Base-by-base conservation (phyloP, 306 rosid species). In the Prunus mongolica region DNA sequence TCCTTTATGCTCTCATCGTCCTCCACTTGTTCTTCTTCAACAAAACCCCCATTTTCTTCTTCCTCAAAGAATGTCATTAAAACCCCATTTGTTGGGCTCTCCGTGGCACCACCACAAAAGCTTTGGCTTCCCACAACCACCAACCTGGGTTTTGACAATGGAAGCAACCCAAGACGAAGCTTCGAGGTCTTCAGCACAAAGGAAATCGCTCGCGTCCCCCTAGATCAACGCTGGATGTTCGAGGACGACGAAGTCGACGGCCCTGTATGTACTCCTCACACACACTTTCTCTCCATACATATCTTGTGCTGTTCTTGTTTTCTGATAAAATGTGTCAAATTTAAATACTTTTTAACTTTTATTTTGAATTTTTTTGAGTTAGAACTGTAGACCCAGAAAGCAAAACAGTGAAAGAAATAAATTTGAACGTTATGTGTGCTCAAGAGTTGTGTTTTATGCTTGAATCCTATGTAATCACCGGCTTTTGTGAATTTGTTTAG, bases 241-340 rank as follows among this genome's bases (percentile, higher is more conserved):
- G 91, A 90, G 69, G 96, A 89, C 76, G 86, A 91, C 22, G 98
- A 94, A 69, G 87, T 82, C 73, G 76, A 80, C 51, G 98, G 98
- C 82, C 93, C 94, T 81, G 98, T 94, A 80, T 69, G 81, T 78
- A 61, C 64, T 44, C 19, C 71, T 44, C 24, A n/a, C 34, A 5
- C 41, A 50, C 56, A 13, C 30, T 32, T 3, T 78, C 20, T 50
- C 25, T 12, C 67, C 7, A 11, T 18, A 56, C 44, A 30, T 5
- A 11, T 27, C 12, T 11, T 20, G 55, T 24, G 46, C 19, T 84
- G 64, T 74, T 46, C 73, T 69, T 14, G 50, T 15, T 81, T 70
- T 28, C 75, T 46, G 50, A 27, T 65, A 73, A 54, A 69, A 46
- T 71, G 69, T 34, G 24, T 76, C 32, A 49, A 62, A 19, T 14